Conservation (phyloP, 2,329 filamentous ascomycete genomes). For the Xylariaceae sp. region DNA sequence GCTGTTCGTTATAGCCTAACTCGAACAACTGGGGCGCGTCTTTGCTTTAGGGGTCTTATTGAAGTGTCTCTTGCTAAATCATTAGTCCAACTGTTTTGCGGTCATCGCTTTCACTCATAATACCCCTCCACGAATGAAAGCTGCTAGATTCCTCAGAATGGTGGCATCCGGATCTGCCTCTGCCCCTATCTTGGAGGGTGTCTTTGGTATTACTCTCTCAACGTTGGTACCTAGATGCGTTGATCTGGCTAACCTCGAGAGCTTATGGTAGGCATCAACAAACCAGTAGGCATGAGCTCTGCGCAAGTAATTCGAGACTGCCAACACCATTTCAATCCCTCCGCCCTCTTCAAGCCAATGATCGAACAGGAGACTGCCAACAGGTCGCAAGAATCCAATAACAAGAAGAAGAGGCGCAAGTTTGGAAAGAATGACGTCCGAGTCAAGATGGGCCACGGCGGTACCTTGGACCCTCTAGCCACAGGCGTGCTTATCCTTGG, state of each 20-base stretch:
- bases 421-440: conserved; percentile 66
- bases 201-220: conserved; percentile 59
- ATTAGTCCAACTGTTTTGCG: not conserved
- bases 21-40: too few species aligned
- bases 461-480: conserved; percentile 91
- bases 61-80: too few species aligned
- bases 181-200: conserved; percentile 57
- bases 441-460: conserved; percentile 95
- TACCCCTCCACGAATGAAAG: conserved; percentile 41
- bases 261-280: conserved; percentile 68
- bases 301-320: conserved; percentile 90
- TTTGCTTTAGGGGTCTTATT: too few species aligned
- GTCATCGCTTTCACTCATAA: conserved; percentile 1
- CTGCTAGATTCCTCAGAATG: conserved; percentile 53
- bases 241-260: conserved; percentile 13
- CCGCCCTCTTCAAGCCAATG: conserved; percentile 78
- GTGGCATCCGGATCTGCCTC: conserved; percentile 52
- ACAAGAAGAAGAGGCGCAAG: conserved; percentile 65
- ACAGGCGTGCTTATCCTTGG: conserved; percentile 92
- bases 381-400: conserved; percentile 62
- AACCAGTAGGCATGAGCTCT: conserved; percentile 85
- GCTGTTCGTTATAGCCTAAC: too few species aligned
- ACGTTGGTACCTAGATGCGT: not conserved
- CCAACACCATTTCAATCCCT: conserved; percentile 83
- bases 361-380: conserved; percentile 67